These are phyloP conservation scores for Pseudogymnoascus sp. DNA, from an alignment of 2,329 filamentous ascomycete genomes.

Conservation along the genomic window DNA sequence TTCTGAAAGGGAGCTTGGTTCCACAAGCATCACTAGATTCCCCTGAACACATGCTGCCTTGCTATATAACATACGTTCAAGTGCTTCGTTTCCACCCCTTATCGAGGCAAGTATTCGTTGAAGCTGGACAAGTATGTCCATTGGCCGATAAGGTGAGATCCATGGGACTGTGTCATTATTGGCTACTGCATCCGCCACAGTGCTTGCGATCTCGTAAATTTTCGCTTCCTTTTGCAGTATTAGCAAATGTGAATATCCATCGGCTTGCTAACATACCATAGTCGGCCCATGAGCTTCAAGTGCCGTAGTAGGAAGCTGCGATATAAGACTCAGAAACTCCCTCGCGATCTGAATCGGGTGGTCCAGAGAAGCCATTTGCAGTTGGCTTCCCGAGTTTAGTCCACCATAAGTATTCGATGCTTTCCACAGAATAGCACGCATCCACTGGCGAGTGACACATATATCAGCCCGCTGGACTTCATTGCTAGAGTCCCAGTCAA, in stretches of 20 bases:
- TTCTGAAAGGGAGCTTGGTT: constrained; percentile 13
- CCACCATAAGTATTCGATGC: constrained; percentile 10
- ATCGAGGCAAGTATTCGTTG: constrained; percentile 35
- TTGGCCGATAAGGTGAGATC: constrained; percentile 23
- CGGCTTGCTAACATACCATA: constrained; percentile 25
- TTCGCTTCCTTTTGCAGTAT: constrained; percentile 30
- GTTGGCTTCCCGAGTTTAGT: background rate
- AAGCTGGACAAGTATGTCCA: constrained; percentile 32
- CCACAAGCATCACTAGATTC: background rate
- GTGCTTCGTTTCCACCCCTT: constrained; percentile 35
- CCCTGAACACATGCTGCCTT: constrained; percentile 17
- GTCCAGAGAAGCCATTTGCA: constrained; percentile 19
- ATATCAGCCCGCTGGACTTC: constrained; percentile 60
- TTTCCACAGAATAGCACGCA: constrained; percentile 57
- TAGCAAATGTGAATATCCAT: background rate
- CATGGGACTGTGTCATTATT: constrained; percentile 23
- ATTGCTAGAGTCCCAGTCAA: constrained; percentile 32
- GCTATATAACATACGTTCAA: constrained; percentile 30
- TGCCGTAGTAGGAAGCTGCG: constrained; percentile 36
- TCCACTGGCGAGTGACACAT: constrained; percentile 60
- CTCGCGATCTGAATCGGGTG: constrained; percentile 37
- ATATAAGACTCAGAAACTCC: constrained; percentile 38
- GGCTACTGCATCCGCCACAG: constrained; percentile 32
- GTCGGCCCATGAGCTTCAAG: constrained; percentile 42
- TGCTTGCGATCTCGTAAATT: constrained; percentile 39